These are phyloP conservation scores for Phytophthora citrophthora DNA, from an alignment of 352 stramenopile genomes.

Conservation along the genomic window DNA sequence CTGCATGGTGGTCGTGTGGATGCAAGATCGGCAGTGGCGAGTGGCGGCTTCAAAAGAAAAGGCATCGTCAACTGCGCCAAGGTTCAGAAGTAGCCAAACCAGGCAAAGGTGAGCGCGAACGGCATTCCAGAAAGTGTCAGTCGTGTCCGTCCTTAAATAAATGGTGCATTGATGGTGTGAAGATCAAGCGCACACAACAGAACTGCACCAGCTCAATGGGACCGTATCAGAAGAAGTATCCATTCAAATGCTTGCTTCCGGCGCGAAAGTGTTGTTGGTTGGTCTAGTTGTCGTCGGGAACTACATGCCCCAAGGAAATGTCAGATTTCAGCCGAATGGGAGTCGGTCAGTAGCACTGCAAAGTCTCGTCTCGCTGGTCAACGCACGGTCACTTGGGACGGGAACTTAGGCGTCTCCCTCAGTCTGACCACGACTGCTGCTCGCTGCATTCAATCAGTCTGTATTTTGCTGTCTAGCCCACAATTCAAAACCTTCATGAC, in stretches of 20 bases:
- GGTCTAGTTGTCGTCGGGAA: neutral
- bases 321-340: slow-evolving; percentile 19
- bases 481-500: slow-evolving; percentile 18
- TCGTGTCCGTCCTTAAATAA: slow-evolving; percentile 1
- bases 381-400: neutral
- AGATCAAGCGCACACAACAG: neutral
- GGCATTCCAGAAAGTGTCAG: slow-evolving; percentile 15
- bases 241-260: neutral
- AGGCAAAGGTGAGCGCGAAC: slow-evolving; percentile 5
- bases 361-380: slow-evolving; percentile 11
- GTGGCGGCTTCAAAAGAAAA: slow-evolving; percentile 26
- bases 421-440: neutral
- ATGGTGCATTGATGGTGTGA: slow-evolving; percentile 4
- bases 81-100: slow-evolving; percentile 30
- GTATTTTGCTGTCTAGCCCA: slow-evolving; percentile 21
- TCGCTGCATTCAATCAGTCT: slow-evolving; percentile 19
- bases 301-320: too few species aligned
- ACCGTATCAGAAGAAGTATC: neutral
- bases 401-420: slow-evolving; percentile 23
- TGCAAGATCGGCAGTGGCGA: slow-evolving; percentile 6
- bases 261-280: neutral
- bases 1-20: too few species aligned
- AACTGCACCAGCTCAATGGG: neutral
- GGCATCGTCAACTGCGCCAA: neutral
- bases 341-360: slow-evolving; percentile 20